These are phyloP conservation scores for Paxillus ammoniavirescens DNA, from an alignment of 768 basidiomycete species.

Conservation along the genomic window DNA sequence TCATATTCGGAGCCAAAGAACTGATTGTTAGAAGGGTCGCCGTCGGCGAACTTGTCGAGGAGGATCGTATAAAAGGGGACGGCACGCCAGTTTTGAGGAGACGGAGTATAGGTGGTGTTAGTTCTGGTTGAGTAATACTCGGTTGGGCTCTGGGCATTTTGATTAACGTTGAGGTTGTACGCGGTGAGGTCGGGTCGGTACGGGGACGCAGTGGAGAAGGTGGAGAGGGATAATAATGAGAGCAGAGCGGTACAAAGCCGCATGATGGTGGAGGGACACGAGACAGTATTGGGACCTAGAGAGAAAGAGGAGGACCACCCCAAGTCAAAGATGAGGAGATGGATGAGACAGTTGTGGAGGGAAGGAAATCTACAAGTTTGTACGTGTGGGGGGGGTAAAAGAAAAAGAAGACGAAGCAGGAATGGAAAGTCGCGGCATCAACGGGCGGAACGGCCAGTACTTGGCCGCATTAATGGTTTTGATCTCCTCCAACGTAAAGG, in stretches of 20 bases:
- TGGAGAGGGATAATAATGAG: conserved; percentile 26
- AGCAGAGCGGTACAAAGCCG: conserved; percentile 43
- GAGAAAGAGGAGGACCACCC: too few relatives aligned
- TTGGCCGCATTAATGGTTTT: too few relatives aligned
- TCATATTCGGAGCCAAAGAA: conserved; percentile 80
- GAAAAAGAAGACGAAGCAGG: too few relatives aligned
- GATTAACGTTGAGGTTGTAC: conserved; percentile 80
- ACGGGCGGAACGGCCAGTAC: too few relatives aligned
- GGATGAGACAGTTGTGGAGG: too few relatives aligned
- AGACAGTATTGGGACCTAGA: too few relatives aligned
- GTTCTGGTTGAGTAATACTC: conserved; percentile 64
- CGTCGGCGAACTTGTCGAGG: conserved; percentile 92
- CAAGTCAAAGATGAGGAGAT: too few relatives aligned
- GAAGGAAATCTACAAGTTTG: too few relatives aligned
- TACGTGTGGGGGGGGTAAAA: too few relatives aligned
- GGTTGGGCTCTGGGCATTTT: conserved; percentile 62
- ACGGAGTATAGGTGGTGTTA: conserved; percentile 69
- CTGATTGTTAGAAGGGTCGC: conserved; percentile 90
- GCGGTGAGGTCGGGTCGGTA: conserved; percentile 63
- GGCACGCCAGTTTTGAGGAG: conserved; percentile 83
- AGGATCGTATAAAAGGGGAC: conserved; percentile 80
- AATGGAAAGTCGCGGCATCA: too few relatives aligned
- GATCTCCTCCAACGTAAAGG: too few relatives aligned
- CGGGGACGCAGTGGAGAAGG: conserved; percentile 55
- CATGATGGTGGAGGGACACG: conserved; percentile 29